These are phyloP conservation scores for Colletotrichum chlorophyti DNA, from an alignment of 2,329 filamentous ascomycete genomes.

Conservation along the genomic window DNA sequence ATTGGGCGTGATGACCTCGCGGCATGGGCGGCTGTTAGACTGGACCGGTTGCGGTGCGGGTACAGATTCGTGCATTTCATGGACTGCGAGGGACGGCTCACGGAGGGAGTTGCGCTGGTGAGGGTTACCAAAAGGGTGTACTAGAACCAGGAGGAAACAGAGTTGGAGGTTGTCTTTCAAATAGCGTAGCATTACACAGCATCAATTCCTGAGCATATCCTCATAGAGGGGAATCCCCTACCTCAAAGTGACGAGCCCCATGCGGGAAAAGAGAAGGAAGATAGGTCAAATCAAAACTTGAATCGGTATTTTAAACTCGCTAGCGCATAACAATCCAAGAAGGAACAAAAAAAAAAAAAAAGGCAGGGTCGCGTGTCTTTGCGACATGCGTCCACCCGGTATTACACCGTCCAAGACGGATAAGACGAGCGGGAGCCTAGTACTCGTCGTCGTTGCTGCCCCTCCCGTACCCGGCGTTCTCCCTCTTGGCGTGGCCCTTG, in stretches of 20 bases:
- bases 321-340: neutral
- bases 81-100: conserved; percentile 70
- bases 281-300: no score
- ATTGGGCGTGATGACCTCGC: conserved; percentile 79
- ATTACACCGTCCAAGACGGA: neutral
- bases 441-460: conserved; percentile 31
- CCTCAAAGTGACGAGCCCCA: no score
- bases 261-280: no score
- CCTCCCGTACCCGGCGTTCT: conserved; percentile 43
- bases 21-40: conserved; percentile 86
- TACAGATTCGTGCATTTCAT: conserved; percentile 80
- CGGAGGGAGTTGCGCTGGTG: conserved; percentile 75
- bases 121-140: conserved; percentile 69
- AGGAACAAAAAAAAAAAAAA: neutral
- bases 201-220: no score
- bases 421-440: neutral
- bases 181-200: no score
- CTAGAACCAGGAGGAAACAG: no score
- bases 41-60: conserved; percentile 80
- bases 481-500: conserved; percentile 59
- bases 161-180: no score
- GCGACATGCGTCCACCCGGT: neutral
- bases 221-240: no score
- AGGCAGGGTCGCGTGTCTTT: neutral
- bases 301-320: neutral